Evolutionary conservation across 2,329 filamentous ascomycete genomes (phyloP), one percentile per base, ranked within the genome.

Genomic region (Hysterium pulicare): DNA sequence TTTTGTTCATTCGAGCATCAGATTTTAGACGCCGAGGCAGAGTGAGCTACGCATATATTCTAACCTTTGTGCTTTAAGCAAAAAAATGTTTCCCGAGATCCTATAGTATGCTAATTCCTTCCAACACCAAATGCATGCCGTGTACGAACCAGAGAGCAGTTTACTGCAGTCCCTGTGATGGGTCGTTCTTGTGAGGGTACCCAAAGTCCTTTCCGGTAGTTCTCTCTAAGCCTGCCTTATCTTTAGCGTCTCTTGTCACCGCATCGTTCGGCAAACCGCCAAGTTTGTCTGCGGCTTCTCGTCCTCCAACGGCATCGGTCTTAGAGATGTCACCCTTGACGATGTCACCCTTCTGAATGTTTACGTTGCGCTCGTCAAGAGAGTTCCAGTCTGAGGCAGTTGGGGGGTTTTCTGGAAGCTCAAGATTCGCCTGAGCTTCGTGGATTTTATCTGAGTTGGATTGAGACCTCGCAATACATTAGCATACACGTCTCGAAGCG

Each of bases 351-450:
- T 36, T 13, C 2, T 74, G 54, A 36, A 87, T 81, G 59, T 87
- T 85, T 60, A 87, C 82, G 42, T 71, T 87, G 48, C 78, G 71
- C 23, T 75, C 75, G 57, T 91, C 86, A 38, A 78, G 73, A 0
- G 84, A 87, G 64, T 90, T 82, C 77, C 82, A 90, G 74, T 93
- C 87, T 4, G 85, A 86, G n/a, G 81, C 71, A n/a, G 69, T 71
- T 1, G 86, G 86, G 17, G 87, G 87, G 52, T 90, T 76, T 2
- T 91, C 86, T 15, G 87, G 88, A 38, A 90, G 79, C 39, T 86
- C 86, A 23, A 94, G 82, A 69, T 89, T 88, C 65, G 82, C 70
- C 70, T 84, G 76, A 58, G 76, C 76, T 66, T 86, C 70, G 40
- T 83, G 78, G 61, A 90, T 84, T 66, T 84, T 72, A 42, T 84